phyloP scores from a whole-genome alignment of 2,329 filamentous ascomycete genomes.

The Arthrobotrys sinensis region DNA sequence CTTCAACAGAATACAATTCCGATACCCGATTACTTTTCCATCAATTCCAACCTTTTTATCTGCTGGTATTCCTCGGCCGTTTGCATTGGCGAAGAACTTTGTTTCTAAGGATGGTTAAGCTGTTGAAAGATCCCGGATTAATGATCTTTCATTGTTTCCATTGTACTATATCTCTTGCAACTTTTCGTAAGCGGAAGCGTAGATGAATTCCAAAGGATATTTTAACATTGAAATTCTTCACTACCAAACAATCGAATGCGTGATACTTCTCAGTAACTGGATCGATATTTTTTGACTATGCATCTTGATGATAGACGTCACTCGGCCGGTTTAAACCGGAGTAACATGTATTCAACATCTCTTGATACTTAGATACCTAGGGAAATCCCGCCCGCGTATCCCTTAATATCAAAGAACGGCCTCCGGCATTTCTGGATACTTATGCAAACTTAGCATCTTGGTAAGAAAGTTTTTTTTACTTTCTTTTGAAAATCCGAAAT shows the following conservation, averaged over 20 bases:
- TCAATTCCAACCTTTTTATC: not conserved
- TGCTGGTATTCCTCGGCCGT: not conserved
- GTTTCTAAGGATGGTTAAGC: not conserved
- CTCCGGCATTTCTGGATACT: too few relatives aligned
- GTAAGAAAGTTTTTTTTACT: too few relatives aligned
- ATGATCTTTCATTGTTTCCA: not conserved
- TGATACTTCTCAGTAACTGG: not conserved
- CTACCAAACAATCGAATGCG: not conserved
- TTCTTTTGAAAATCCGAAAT: too few relatives aligned
- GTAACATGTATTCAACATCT: not conserved
- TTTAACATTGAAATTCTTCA: not conserved
- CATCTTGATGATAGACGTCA: not conserved
- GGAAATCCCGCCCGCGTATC: too few relatives aligned
- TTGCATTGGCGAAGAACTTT: not conserved
- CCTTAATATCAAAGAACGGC: too few relatives aligned
- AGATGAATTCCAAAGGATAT: not conserved
- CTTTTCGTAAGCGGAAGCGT: not conserved
- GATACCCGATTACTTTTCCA: not conserved
- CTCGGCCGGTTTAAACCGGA: not conserved
- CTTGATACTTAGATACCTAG: not conserved
- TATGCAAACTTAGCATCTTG: too few relatives aligned
- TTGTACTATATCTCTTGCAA: conserved; percentile 9
- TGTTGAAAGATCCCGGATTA: not conserved
- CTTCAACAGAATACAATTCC: not conserved
- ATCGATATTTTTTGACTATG: too few relatives aligned